Evolutionary conservation across 2,329 filamentous ascomycete species (phyloP).

Genomic region (Fusarium goolgardi): DNA sequence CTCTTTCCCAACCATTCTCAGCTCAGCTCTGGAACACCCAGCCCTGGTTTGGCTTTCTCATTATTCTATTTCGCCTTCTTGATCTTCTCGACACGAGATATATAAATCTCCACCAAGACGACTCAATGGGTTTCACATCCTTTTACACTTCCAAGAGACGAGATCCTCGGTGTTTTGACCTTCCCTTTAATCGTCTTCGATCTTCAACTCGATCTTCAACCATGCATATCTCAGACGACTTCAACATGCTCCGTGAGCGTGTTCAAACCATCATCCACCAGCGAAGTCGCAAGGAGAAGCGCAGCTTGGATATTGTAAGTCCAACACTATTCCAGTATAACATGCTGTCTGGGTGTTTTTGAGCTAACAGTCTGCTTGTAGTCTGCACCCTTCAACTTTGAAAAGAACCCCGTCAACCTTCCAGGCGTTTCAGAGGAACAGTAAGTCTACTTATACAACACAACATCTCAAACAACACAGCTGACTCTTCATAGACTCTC

Average conservation of each 20-base stretch:
- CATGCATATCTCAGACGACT: constrained; percentile 56
- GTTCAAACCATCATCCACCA: constrained; percentile 57
- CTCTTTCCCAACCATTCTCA: constrained; percentile 21
- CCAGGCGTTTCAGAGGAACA: constrained; percentile 69
- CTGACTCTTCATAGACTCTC: constrained; percentile 55
- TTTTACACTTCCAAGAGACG: constrained; percentile 30
- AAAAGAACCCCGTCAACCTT: constrained; percentile 63
- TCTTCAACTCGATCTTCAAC: constrained; percentile 33
- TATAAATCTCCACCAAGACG: not conserved
- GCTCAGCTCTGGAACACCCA: constrained; percentile 4
- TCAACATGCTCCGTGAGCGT: constrained; percentile 59
- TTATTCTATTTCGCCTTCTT: not conserved
- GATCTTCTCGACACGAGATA: constrained; percentile 13
- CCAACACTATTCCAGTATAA: not conserved
- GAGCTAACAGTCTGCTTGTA: constrained; percentile 50
- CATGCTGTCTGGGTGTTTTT: not conserved
- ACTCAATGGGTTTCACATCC: constrained; percentile 30
- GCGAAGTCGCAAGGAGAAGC: constrained; percentile 57
- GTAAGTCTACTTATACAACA: constrained; percentile 55
- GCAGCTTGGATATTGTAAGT: constrained; percentile 60
- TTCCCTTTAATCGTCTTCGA: constrained; percentile 32
- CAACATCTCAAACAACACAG: not conserved
- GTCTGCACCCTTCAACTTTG: constrained; percentile 70
- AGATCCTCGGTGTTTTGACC: constrained; percentile 32
- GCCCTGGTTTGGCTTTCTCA: constrained; percentile 8